phyloP scores from a whole-genome alignment of 257 asterid species.

The Cynanchum wilfordii region DNA sequence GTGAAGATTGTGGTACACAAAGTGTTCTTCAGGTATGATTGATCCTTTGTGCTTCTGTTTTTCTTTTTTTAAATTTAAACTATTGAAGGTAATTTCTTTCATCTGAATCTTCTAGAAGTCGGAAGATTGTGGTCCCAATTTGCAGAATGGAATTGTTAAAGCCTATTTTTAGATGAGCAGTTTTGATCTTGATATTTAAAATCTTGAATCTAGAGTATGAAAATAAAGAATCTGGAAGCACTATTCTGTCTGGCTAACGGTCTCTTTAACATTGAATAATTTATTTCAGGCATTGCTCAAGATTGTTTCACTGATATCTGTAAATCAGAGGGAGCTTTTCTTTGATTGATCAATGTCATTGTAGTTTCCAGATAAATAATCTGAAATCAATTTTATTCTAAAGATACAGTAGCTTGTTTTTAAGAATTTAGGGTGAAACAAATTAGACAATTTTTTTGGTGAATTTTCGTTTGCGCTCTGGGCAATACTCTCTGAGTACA shows the following conservation, averaged over 20 bases:
- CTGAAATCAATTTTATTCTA: not conserved
- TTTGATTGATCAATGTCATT: not conserved
- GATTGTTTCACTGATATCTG: not conserved
- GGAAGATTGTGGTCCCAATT: not conserved
- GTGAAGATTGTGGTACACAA: conserved; percentile 95
- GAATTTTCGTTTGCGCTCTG: not conserved
- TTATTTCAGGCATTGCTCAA: not conserved
- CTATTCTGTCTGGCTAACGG: not conserved
- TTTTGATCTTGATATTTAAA: not conserved
- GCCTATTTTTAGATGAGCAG: not conserved
- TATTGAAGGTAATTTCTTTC: not conserved
- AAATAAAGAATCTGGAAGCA: not conserved
- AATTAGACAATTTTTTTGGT: not conserved
- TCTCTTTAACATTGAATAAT: not conserved
- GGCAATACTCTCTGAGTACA: not conserved
- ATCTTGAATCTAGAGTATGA: not conserved
- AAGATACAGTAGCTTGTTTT: not conserved
- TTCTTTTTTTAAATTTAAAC: not conserved
- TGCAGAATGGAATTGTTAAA: not conserved
- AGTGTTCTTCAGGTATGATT: conserved; percentile 83
- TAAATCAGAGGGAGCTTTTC: not conserved
- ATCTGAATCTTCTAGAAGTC: not conserved
- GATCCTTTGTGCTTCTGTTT: not conserved
- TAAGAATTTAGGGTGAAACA: not conserved
- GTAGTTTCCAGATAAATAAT: not conserved